phyloP scores from a whole-genome alignment of 225 moss, liverwort and hornwort genomes.

The Sphagnum contortum region DNA sequence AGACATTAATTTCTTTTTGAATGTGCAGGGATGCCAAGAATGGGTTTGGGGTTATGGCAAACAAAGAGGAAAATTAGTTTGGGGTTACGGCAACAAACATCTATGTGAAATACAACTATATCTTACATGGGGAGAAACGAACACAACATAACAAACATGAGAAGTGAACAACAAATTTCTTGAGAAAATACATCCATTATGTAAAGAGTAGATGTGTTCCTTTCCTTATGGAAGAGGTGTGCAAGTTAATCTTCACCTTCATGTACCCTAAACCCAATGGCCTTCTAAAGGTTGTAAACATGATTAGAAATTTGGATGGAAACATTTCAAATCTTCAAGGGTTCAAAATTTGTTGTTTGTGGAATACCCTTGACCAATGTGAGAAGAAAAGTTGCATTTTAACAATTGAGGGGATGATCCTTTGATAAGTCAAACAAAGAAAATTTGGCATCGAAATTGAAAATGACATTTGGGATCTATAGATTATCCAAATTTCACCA shows the following conservation, averaged over 20 bases:
- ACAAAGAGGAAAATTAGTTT: conserved; percentile 50
- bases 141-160: conserved; percentile 49
- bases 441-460: conserved; percentile 10
- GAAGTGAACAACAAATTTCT: conserved; percentile 55
- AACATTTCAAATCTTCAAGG: too few species aligned
- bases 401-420: too few species aligned
- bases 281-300: too few species aligned
- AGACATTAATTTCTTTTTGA: too few species aligned
- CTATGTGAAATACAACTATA: conserved; percentile 76
- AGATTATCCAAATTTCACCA: conserved; percentile 35
- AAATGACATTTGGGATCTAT: conserved; percentile 14
- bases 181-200: conserved; percentile 85
- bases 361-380: too few species aligned
- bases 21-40: conserved; percentile 51
- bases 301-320: too few species aligned
- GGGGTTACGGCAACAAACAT: conserved; percentile 57
- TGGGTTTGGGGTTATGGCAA: conserved; percentile 26
- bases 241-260: too few species aligned
- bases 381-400: too few species aligned
- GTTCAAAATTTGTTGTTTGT: too few species aligned
- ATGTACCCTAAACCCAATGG: too few species aligned
- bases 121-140: conserved; percentile 67
- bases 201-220: conserved; percentile 74
- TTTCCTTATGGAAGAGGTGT: conserved; percentile 69
- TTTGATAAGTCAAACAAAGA: too few species aligned